Evolutionary conservation across 2,329 filamentous ascomycete genomes (phyloP).

Genomic region (Exophiala alcalophila): DNA sequence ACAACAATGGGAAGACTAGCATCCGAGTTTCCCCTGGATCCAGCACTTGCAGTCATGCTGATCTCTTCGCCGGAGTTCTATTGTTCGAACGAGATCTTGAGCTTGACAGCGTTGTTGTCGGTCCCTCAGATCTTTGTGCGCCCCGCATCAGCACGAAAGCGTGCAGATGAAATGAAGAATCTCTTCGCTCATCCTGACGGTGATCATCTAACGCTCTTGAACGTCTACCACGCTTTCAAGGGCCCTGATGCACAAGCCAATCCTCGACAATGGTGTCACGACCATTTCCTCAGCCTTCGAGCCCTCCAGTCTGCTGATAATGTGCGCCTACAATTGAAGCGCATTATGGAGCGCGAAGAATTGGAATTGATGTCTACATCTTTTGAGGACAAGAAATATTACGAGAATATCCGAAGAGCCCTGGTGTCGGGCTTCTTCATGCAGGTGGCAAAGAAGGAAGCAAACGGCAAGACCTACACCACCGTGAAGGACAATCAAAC

Average conservation of each 20-base stretch:
- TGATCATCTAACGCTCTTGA: conserved; percentile 92
- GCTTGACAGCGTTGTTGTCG: conserved; percentile 87
- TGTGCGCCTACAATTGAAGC: conserved; percentile 83
- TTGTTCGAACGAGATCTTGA: conserved; percentile 97
- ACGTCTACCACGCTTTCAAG: conserved; percentile 98
- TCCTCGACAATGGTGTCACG: conserved; percentile 88
- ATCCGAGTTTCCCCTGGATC: conserved; percentile 93
- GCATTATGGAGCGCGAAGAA: conserved; percentile 92
- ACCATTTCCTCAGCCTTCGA: conserved; percentile 89
- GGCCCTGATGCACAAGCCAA: conserved; percentile 66
- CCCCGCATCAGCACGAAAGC: conserved; percentile 78
- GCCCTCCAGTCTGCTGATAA: conserved; percentile 91
- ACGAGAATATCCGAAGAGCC: conserved; percentile 91
- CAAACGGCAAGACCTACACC: conserved; percentile 81
- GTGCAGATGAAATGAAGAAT: conserved; percentile 95
- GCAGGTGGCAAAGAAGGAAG: conserved; percentile 95
- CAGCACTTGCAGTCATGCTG: conserved; percentile 92
- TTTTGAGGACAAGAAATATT: conserved; percentile 96
- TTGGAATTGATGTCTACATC: conserved; percentile 83
- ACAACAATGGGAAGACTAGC: conserved; percentile 81
- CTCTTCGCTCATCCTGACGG: conserved; percentile 90
- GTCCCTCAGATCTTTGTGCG: conserved; percentile 93
- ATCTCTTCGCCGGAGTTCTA: conserved; percentile 97
- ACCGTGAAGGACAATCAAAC: conserved; percentile 96
- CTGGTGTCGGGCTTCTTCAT: conserved; percentile 97